These are phyloP conservation scores for Fraxinus dipetala DNA, from an alignment of 305 asterid species.

Conservation along the genomic window DNA sequence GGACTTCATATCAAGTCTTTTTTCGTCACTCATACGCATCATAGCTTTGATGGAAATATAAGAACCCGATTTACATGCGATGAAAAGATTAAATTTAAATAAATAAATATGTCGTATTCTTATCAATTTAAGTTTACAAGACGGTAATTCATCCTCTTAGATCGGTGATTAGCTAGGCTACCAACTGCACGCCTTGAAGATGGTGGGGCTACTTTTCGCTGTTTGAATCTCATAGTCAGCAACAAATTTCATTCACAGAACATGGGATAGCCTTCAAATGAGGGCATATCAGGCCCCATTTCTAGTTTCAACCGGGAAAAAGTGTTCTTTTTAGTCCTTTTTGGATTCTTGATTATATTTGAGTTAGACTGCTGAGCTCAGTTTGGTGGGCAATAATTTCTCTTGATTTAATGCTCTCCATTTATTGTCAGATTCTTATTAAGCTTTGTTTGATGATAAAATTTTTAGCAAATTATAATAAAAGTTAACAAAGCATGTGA, in stretches of 20 bases:
- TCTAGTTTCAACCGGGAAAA: not conserved
- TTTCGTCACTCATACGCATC: too few relatives aligned
- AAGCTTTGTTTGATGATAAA: not conserved
- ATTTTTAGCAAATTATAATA: too few relatives aligned
- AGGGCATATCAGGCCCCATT: conserved; percentile 34
- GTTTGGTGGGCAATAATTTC: not conserved
- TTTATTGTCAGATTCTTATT: not conserved
- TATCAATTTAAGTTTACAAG: not conserved
- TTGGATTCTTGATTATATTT: not conserved
- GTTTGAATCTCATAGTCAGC: conserved; percentile 28
- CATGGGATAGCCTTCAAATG: conserved; percentile 41
- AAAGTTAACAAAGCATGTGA: too few relatives aligned
- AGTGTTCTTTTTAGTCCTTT: not conserved
- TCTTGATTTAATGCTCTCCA: not conserved
- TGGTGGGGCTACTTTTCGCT: conserved; percentile 31
- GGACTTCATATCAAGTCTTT: too few relatives aligned
- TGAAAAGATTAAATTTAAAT: too few relatives aligned
- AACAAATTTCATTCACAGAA: conserved; percentile 50
- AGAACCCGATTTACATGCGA: not conserved
- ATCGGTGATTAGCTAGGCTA: conserved; percentile 8
- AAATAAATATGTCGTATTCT: too few relatives aligned
- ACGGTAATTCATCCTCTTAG: not conserved
- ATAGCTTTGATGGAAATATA: too few relatives aligned
- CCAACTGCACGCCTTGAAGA: conserved; percentile 19
- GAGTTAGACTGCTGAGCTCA: not conserved